Evolutionary conservation across 441 rosid species (phyloP).

Genomic region (Rhodomyrtus psidioides): DNA sequence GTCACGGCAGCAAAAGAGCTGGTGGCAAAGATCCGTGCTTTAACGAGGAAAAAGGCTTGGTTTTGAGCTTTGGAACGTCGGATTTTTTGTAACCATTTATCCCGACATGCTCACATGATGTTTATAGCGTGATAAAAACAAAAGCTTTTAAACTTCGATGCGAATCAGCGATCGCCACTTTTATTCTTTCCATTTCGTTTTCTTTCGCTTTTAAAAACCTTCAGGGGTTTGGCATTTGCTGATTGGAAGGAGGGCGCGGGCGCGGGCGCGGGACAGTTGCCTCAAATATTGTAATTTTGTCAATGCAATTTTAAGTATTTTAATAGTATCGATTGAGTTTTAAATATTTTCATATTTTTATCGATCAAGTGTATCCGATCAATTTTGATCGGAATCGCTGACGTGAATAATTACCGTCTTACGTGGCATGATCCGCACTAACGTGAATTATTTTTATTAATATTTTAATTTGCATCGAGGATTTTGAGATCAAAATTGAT

Average conservation of each 20-base stretch:
- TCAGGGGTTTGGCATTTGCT: neutral
- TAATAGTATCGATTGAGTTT: too few species aligned
- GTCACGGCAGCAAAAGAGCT: neutral
- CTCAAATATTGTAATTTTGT: too few species aligned
- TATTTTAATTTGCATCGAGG: too few species aligned
- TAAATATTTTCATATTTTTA: too few species aligned
- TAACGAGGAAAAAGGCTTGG: neutral
- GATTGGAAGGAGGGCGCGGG: neutral
- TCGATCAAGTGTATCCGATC: too few species aligned
- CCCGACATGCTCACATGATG: neutral
- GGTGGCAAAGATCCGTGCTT: neutral
- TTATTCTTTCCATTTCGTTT: neutral
- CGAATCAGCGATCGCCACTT: neutral
- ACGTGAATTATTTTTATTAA: too few species aligned
- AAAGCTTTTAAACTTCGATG: neutral
- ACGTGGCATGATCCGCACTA: too few species aligned
- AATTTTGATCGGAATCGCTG: too few species aligned
- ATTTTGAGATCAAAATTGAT: too few species aligned
- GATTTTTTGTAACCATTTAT: neutral
- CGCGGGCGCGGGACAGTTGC: too few species aligned
- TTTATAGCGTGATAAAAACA: neutral
- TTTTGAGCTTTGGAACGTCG: neutral
- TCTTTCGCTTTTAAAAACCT: neutral
- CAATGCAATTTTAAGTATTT: too few species aligned
- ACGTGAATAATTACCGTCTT: rapidly evolving